These are phyloP conservation scores for Aeminium ludgeri DNA, from an alignment of 495 filamentous ascomycete genomes.

Conservation along the genomic window DNA sequence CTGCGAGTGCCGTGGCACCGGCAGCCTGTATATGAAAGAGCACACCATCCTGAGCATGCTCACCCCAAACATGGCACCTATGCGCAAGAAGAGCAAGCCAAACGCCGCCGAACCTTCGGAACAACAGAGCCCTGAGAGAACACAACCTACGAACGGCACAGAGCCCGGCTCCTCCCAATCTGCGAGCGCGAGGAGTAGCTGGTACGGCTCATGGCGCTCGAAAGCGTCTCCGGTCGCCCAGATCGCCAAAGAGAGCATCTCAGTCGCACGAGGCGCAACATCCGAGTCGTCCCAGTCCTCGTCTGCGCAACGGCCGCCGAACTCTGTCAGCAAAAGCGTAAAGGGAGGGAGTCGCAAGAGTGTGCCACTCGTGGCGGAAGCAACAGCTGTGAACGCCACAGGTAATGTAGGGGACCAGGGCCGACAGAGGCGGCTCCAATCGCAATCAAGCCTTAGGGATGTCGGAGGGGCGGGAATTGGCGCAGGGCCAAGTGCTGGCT, in stretches of 20 bases:
- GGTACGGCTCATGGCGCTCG: constrained; percentile 25
- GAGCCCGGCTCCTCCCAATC: not conserved
- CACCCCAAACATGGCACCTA: constrained; percentile 14
- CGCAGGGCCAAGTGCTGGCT: constrained; percentile 1
- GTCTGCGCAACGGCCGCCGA: constrained; percentile 2
- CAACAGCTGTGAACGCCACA: constrained; percentile 23
- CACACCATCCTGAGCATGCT: too few species aligned
- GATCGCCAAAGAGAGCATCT: constrained; percentile 22
- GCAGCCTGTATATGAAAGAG: too few species aligned
- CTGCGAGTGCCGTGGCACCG: too few species aligned
- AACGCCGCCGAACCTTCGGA: constrained; percentile 16
- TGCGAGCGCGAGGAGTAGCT: constrained; percentile 2
- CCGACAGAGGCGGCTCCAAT: constrained; percentile 3
- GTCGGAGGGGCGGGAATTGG: constrained; percentile 1
- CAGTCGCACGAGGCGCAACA: constrained; percentile 20
- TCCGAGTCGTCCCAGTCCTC: constrained; percentile 15
- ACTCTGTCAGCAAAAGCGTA: constrained; percentile 17
- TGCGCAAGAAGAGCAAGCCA: constrained; percentile 24
- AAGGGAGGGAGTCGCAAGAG: constrained; percentile 21
- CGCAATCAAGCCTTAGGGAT: constrained; percentile 5
- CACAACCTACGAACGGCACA: not conserved
- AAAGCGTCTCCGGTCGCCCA: constrained; percentile 23
- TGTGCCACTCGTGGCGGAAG: constrained; percentile 19
- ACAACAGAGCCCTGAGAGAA: not conserved
- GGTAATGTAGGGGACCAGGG: constrained; percentile 8